Evolutionary conservation across 805 yeast genomes (phyloP).

Genomic region (Kodamaea kaohsiungensis): DNA sequence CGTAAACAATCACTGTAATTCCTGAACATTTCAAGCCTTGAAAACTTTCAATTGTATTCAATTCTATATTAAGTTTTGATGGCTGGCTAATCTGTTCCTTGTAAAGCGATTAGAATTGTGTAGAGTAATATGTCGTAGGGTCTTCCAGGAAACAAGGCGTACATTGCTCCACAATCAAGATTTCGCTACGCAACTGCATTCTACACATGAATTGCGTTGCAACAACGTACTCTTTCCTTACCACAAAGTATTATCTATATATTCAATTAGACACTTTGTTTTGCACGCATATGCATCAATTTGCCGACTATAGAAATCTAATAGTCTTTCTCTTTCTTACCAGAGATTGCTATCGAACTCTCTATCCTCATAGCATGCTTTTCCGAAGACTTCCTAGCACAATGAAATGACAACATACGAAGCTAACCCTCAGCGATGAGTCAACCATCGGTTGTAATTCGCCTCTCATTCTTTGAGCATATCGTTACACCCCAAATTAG

Average conservation of each 20-base stretch:
- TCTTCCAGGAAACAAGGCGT: background rate
- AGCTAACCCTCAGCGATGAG: too few relatives aligned
- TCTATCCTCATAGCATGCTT: too few relatives aligned
- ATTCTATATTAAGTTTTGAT: background rate
- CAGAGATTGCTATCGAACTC: too few relatives aligned
- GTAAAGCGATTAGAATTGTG: background rate
- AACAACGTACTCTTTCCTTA: background rate
- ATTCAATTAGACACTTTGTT: background rate
- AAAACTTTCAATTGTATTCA: background rate
- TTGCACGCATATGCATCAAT: background rate
- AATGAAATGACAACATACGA: too few relatives aligned
- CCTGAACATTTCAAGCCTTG: background rate
- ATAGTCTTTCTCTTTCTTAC: too few relatives aligned
- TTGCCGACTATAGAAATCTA: background rate
- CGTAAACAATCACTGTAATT: background rate
- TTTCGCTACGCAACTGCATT: background rate
- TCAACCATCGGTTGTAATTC: background rate
- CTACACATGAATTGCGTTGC: background rate
- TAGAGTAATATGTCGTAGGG: background rate
- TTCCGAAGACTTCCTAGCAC: too few relatives aligned
- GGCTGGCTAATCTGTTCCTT: background rate
- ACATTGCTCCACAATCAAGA: background rate
- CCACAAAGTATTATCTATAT: background rate
- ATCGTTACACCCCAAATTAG: background rate
- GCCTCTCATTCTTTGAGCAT: background rate